phyloP scores from a whole-genome alignment of 176 grass and related monocot genomes.

The sorghum (Sorghum bicolor) region Sorghum_bicolor_NCBIv3 NC_012873.2:5164501-5165000 shows the following conservation, averaged over 20 bases:
- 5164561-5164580: slow-evolving; percentile 77
- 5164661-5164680: too few species aligned
- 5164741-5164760: slow-evolving; percentile 31
- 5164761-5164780: slow-evolving; percentile 58
- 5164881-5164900: slow-evolving; percentile 59
- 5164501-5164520: background rate
- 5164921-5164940: slow-evolving; percentile 81
- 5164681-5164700: background rate
- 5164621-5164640: rapidly evolving
- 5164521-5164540: background rate
- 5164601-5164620: slow-evolving; percentile 57
- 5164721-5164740: background rate
- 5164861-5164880: slow-evolving; percentile 43
- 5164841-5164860: slow-evolving; percentile 67
- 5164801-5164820: slow-evolving; percentile 39
- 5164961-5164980: slow-evolving; percentile 86
- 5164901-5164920: slow-evolving; percentile 80
- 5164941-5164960: slow-evolving; percentile 60
- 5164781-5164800: slow-evolving; percentile 54
- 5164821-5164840: background rate
- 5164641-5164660: too few species aligned
- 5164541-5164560: slow-evolving; percentile 19
- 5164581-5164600: slow-evolving; percentile 69
- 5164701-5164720: background rate
- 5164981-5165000: slow-evolving; percentile 83